A percentile compares a stretch with the other conserved stretches of the same genome.
Conservation (phyloP, 371 early-diverging fungal genomes). For the Syncephalastrum sp. region DNA sequence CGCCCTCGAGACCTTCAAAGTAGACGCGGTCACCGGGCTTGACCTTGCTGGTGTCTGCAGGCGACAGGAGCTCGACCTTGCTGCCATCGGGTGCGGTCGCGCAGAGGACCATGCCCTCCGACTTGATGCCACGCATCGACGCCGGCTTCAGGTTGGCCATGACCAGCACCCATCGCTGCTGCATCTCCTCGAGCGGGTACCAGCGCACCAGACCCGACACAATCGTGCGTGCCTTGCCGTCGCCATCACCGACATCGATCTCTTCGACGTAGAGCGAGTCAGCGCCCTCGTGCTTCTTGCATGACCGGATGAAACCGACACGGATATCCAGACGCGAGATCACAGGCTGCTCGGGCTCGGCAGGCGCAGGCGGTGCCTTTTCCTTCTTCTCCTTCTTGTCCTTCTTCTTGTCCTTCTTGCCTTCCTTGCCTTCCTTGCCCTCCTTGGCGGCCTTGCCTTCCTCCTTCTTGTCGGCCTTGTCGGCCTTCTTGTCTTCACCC, state of each 20-base stretch:
- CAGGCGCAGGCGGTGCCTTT: constrained; percentile 43
- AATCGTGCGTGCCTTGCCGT: constrained; percentile 83
- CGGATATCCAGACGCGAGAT: constrained; percentile 89
- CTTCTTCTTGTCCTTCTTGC: constrained; percentile 60
- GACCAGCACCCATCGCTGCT: constrained; percentile 48
- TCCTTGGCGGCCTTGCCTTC: constrained; percentile 27
- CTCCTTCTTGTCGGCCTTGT: constrained; percentile 24
- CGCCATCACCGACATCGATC: constrained; percentile 83
- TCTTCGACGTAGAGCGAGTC: constrained; percentile 94
- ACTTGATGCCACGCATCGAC: constrained; percentile 94
- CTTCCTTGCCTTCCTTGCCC: constrained; percentile 41
- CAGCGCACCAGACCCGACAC: constrained; percentile 93
- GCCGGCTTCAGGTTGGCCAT: constrained; percentile 91
- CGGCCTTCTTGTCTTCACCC: constrained; percentile 34
- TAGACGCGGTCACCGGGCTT: constrained; percentile 89
- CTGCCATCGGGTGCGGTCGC: constrained; percentile 83
- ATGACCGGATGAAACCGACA: constrained; percentile 85
- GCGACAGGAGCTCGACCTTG: constrained; percentile 89
- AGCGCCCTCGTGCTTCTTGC: constrained; percentile 89
- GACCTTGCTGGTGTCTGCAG: constrained; percentile 75
- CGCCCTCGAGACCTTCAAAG: constrained; percentile 87
- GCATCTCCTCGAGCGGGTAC: constrained; percentile 87
- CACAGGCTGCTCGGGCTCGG: constrained; percentile 58
- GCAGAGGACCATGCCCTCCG: constrained; percentile 93
- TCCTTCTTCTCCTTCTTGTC: constrained; percentile 60